Evolutionary conservation across 768 basidiomycete genomes (phyloP).

Genomic region (Dacryopinax primogenitus): DNA sequence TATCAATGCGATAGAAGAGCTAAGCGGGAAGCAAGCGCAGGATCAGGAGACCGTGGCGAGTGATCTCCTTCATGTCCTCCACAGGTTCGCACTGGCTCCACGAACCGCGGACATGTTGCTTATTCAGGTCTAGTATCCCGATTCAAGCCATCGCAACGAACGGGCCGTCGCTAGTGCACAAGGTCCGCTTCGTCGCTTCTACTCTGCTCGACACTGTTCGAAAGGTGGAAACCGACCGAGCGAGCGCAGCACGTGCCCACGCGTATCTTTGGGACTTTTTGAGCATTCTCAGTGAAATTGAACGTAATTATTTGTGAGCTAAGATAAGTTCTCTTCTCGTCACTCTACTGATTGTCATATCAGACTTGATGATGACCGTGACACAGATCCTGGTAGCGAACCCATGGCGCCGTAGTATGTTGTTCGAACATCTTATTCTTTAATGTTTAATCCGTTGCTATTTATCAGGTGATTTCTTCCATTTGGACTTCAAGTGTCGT

Average conservation of each 20-base stretch:
- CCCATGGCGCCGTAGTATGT: background rate
- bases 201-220: conserved; percentile 74
- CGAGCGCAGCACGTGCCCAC: conserved; percentile 71
- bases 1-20: conserved; percentile 31
- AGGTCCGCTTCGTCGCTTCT: conserved; percentile 87
- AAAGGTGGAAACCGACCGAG: conserved; percentile 66
- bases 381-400: conserved; percentile 20
- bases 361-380: conserved; percentile 59
- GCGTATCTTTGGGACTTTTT: conserved; percentile 88
- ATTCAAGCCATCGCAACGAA: conserved; percentile 87
- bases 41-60: conserved; percentile 75
- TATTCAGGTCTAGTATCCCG: conserved; percentile 47
- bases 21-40: conserved; percentile 32
- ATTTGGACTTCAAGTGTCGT: no score
- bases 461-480: background rate
- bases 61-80: conserved; percentile 73
- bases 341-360: background rate
- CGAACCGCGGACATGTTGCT: conserved; percentile 1
- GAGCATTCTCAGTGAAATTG: conserved; percentile 81
- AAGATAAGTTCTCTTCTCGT: background rate
- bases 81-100: conserved; percentile 38
- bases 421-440: background rate
- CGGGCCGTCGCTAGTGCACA: conserved; percentile 56
- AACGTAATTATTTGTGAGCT: conserved; percentile 58
- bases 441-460: background rate